Conservation (phyloP, 176 grass and related monocot species). For the Zoysia japonica region DNA sequence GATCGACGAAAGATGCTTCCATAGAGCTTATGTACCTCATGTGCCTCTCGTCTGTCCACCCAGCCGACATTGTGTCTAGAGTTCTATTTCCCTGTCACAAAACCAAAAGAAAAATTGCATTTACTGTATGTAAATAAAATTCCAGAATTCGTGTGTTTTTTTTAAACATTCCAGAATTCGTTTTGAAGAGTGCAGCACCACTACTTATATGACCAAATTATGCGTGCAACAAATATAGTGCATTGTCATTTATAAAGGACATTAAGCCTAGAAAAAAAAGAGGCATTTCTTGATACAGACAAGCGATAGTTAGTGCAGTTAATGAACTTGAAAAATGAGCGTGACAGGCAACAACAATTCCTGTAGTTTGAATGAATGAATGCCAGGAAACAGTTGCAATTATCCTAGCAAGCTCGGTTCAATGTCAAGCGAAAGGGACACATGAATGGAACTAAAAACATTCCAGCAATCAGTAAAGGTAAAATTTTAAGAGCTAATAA, state of each 20-base stretch:
- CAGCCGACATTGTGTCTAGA: slow-evolving; percentile 36
- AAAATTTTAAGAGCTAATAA: background rate
- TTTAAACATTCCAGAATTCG: no score
- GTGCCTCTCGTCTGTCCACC: slow-evolving; percentile 75
- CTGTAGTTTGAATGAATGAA: background rate
- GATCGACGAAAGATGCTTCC: slow-evolving; percentile 60
- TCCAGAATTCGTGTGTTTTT: background rate
- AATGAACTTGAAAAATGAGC: no score
- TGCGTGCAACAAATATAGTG: background rate
- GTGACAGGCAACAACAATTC: background rate
- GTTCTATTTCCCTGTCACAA: slow-evolving; percentile 46
- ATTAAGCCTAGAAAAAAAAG: background rate
- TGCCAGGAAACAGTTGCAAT: background rate
- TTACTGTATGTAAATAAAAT: slow-evolving; percentile 2
- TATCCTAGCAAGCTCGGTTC: background rate
- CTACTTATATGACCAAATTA: background rate
- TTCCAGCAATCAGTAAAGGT: background rate
- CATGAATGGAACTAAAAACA: slow-evolving; percentile 4
- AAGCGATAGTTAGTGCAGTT: background rate
- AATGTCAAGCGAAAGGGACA: no score
- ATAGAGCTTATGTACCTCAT: slow-evolving; percentile 63
- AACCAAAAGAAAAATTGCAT: background rate
- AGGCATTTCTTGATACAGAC: slow-evolving; percentile 1
- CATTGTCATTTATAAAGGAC: background rate
- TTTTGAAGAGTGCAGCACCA: background rate